Conservation (phyloP, 2,329 filamentous ascomycete genomes). For the Mariannaea sp. region DNA sequence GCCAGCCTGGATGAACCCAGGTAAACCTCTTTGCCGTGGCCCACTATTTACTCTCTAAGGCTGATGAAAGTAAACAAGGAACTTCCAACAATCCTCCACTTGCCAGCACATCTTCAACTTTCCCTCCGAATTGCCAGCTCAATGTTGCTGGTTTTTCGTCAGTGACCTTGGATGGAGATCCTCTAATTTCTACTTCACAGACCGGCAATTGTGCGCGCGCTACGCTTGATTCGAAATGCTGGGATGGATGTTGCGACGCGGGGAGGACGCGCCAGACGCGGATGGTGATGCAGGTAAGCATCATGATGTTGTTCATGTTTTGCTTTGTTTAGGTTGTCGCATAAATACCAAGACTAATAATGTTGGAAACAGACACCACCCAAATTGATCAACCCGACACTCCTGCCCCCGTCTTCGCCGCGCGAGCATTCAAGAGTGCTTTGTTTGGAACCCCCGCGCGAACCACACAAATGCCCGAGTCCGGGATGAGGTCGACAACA, state of each 20-base stretch:
- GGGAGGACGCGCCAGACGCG: constrained; percentile 45
- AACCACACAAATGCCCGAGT: constrained; percentile 40
- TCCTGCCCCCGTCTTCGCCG: constrained; percentile 69
- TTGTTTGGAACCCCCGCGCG: constrained; percentile 64
- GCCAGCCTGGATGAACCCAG: constrained; percentile 15
- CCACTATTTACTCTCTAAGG: constrained; percentile 15
- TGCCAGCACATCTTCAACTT: constrained; percentile 13
- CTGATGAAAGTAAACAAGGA: constrained; percentile 25
- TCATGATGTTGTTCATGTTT: constrained; percentile 2
- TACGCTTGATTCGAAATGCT: constrained; percentile 51
- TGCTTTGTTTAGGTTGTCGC: not conserved
- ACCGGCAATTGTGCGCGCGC: constrained; percentile 1
- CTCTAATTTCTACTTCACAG: constrained; percentile 8
- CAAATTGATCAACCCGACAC: constrained; percentile 65
- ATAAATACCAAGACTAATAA: constrained; percentile 1
- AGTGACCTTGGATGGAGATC: constrained; percentile 25
- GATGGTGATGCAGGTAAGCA: constrained; percentile 40
- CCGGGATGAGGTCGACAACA: constrained; percentile 27
- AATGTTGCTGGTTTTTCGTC: constrained; percentile 19
- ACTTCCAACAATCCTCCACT: constrained; percentile 2
- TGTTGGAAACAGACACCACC: constrained; percentile 44
- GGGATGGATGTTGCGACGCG: constrained; percentile 61
- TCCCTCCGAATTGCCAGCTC: constrained; percentile 10
- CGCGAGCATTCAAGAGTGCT: constrained; percentile 66
- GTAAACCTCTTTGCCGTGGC: not conserved